phyloP scores from a whole-genome alignment of 306 rosid genomes.

The Comarum palustre region DNA sequence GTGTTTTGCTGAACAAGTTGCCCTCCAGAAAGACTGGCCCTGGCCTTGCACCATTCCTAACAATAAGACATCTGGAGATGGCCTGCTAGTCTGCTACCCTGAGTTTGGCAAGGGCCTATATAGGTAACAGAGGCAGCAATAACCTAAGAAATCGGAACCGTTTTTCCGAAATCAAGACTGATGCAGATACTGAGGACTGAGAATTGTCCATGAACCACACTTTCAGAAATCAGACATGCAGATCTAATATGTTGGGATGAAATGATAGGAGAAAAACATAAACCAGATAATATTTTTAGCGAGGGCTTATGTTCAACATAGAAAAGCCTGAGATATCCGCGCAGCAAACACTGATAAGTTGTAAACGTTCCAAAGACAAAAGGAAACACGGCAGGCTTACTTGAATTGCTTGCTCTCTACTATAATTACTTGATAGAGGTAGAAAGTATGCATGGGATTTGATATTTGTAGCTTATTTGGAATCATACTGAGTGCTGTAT shows the following conservation, averaged over 20 bases:
- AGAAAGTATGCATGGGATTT: constrained; percentile 16
- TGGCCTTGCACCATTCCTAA: not conserved
- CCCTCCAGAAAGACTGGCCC: constrained; percentile 3
- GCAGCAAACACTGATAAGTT: not conserved
- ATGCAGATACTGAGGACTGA: not conserved
- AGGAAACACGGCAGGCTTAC: constrained; percentile 7
- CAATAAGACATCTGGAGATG: not conserved
- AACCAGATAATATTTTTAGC: no score
- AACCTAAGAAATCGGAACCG: not conserved
- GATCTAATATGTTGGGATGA: no score
- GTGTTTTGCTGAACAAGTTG: not conserved
- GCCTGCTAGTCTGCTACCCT: not conserved
- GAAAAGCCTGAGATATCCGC: not conserved
- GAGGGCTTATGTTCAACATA: no score
- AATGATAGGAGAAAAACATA: no score
- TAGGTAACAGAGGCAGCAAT: not conserved
- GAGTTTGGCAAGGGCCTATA: not conserved
- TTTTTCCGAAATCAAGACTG: not conserved
- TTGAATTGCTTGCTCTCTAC: constrained; percentile 14
- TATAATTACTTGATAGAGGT: constrained; percentile 19
- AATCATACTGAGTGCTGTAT: constrained; percentile 27
- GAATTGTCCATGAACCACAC: not conserved
- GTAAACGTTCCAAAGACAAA: not conserved
- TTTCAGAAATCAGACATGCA: not conserved
- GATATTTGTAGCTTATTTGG: constrained; percentile 39